A percentile compares a stretch with the other conserved stretches of the same genome.
Evolutionary conservation across 805 yeast species (phyloP).

Genomic region (Kuraishia piskuri): DNA sequence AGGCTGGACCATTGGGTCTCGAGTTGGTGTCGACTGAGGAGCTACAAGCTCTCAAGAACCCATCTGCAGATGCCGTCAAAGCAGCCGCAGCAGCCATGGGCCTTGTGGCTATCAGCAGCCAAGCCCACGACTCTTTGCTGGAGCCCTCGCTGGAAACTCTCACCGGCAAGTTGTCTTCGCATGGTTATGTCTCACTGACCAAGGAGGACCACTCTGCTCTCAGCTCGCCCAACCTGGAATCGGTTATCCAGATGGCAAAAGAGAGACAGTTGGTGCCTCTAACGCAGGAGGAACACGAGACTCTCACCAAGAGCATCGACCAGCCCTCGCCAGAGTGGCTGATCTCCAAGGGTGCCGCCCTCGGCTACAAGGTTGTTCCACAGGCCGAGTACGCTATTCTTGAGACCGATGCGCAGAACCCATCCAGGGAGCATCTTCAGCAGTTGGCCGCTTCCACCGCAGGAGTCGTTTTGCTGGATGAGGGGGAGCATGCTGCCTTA

Average conservation of each 20-base stretch:
- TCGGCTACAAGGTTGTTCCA: slow-evolving; percentile 6
- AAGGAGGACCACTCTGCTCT: not conserved
- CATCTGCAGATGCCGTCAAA: slow-evolving; percentile 1
- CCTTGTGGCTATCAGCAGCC: not conserved
- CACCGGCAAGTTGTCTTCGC: not conserved
- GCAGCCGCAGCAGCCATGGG: not conserved
- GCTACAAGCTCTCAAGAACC: not conserved
- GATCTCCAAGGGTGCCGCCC: not conserved
- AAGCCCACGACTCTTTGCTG: not conserved
- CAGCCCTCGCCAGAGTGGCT: slow-evolving; percentile 8
- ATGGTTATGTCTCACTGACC: not conserved
- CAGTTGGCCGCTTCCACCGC: not conserved
- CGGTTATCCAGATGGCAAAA: not conserved
- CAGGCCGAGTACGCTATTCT: slow-evolving; percentile 1
- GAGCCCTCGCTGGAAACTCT: not conserved
- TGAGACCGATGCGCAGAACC: not conserved
- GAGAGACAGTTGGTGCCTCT: not conserved
- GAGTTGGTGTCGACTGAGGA: not conserved
- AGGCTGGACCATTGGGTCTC: slow-evolving; percentile 10
- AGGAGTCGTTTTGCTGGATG: not conserved
- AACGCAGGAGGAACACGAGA: not conserved
- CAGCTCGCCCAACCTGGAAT: not conserved
- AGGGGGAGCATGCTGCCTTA: not conserved
- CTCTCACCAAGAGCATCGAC: not conserved
- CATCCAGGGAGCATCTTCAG: not conserved